Conservation (phyloP, 192 early-diverging fungal genomes). For the Mortierella alpina region DNA sequence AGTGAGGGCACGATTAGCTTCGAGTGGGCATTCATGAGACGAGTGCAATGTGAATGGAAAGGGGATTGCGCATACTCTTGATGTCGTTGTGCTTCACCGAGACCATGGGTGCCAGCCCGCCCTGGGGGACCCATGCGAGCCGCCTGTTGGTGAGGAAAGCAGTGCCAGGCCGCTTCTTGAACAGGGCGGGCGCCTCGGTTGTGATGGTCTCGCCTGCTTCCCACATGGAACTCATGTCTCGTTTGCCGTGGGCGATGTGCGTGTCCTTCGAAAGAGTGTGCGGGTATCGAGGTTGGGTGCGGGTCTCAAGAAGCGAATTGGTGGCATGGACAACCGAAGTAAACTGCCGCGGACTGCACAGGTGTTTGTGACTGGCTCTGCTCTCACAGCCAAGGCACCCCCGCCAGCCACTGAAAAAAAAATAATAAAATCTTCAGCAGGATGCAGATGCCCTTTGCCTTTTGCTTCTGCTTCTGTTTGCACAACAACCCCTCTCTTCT, state of each 20-base stretch:
- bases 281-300: not conserved
- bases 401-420: no score
- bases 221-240: slow-evolving; percentile 18
- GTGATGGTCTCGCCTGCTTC: slow-evolving; percentile 41
- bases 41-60: no score
- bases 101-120: slow-evolving; percentile 54
- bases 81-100: slow-evolving; percentile 61
- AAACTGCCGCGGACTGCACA: no score
- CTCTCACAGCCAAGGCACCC: no score
- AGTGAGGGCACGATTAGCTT: not conserved
- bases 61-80: slow-evolving; percentile 22
- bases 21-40: not conserved
- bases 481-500: no score
- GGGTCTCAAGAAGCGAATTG: not conserved
- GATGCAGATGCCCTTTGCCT: no score
- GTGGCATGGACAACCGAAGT: not conserved
- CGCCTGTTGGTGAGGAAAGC: slow-evolving; percentile 65
- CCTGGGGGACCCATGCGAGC: slow-evolving; percentile 64
- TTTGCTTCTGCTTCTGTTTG: no score
- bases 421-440: no score
- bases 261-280: not conserved
- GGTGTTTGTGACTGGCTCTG: no score
- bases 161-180: slow-evolving; percentile 51
- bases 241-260: not conserved
- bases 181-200: slow-evolving; percentile 11